Evolutionary conservation across 345 rosid genomes (phyloP).

Genomic region (Leavenworthia alabamica): DNA sequence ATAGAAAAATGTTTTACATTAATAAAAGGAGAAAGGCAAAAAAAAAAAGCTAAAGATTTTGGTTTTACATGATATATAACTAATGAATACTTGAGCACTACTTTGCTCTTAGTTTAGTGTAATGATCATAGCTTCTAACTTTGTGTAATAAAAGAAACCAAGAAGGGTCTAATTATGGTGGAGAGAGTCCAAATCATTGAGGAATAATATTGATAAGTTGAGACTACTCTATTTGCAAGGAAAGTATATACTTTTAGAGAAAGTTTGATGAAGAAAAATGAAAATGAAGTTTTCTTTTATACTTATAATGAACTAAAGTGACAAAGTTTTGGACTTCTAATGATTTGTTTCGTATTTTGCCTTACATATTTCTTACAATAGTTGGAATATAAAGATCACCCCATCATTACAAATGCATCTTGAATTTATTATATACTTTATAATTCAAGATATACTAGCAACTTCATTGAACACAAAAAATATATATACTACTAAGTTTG

Average conservation of each 20-base stretch:
- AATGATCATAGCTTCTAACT: conserved; percentile 22
- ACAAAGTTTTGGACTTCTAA: conserved; percentile 30
- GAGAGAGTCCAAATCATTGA: conserved; percentile 36
- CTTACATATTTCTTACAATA: conserved; percentile 26
- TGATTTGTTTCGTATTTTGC: conserved; percentile 29
- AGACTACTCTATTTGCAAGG: conserved; percentile 33
- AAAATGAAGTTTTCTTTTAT: conserved; percentile 23
- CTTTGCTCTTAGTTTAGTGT: conserved; percentile 22
- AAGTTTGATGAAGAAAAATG: conserved; percentile 20
- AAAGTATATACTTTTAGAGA: conserved; percentile 31
- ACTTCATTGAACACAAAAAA: conserved; percentile 1
- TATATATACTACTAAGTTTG: neutral
- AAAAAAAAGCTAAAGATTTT: conserved; percentile 11
- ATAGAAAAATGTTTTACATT: neutral
- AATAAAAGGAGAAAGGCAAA: neutral
- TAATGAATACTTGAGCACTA: conserved; percentile 21
- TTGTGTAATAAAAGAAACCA: conserved; percentile 20
- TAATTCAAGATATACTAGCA: neutral
- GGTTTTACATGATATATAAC: conserved; percentile 18
- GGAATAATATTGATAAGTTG: conserved; percentile 25
- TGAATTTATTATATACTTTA: neutral
- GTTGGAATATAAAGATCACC: conserved; percentile 21
- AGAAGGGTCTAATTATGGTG: neutral
- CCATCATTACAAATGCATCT: conserved; percentile 10
- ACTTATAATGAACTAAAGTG: conserved; percentile 16